Conservation (phyloP, 23 red algal species). For the Pyropia haitanensis region DNA sequence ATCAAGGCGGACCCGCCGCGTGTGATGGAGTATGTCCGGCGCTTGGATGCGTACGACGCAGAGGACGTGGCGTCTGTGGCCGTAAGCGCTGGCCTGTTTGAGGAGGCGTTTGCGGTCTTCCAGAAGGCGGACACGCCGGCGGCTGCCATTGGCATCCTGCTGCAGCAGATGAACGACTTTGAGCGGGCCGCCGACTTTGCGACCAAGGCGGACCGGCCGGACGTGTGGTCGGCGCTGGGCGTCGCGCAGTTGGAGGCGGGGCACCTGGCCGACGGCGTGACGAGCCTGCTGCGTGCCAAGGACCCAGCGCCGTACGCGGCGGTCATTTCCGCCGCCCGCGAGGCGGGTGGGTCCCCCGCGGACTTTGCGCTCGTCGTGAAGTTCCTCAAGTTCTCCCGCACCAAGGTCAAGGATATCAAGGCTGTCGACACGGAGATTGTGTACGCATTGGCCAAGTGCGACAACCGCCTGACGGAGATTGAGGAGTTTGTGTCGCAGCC, state of each 20-base stretch:
- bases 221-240: constrained; percentile 77
- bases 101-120: constrained; percentile 87
- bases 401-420: constrained; percentile 85
- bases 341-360: constrained; percentile 26
- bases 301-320: constrained; percentile 63
- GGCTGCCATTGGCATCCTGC: constrained; percentile 56
- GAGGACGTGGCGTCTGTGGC: constrained; percentile 74
- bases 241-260: constrained; percentile 61
- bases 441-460: constrained; percentile 79
- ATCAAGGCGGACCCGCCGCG: constrained; percentile 78
- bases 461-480: constrained; percentile 62
- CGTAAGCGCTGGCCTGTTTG: constrained; percentile 65
- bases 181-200: constrained; percentile 79
- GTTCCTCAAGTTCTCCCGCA: constrained; percentile 80
- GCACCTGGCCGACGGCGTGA: constrained; percentile 70
- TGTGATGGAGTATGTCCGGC: constrained; percentile 87
- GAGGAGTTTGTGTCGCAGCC: constrained; percentile 90
- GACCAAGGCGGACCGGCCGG: constrained; percentile 50
- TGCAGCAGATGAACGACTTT: constrained; percentile 80
- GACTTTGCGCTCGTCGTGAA: constrained; percentile 82
- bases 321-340: constrained; percentile 63
- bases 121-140: constrained; percentile 79
- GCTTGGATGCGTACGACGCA: constrained; percentile 88
- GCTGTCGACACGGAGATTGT: constrained; percentile 93
- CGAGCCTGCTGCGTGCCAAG: constrained; percentile 73